phyloP scores from a whole-genome alignment of 352 stramenopile genomes.

The Halophytophthora polymorphica region DNA sequence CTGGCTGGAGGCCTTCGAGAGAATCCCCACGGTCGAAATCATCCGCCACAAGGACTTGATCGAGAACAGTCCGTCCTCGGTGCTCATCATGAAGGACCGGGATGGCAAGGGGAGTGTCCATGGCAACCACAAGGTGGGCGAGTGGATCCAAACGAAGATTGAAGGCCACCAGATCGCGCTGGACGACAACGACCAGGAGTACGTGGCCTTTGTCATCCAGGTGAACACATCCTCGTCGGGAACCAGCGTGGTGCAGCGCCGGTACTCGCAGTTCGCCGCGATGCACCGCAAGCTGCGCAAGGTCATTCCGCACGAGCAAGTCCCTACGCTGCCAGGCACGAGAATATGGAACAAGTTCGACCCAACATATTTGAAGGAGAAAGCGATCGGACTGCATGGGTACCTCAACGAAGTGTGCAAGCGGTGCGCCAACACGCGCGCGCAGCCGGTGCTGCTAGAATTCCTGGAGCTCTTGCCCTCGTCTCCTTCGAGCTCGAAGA shows the following conservation, averaged over 20 bases:
- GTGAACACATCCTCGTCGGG: constrained; percentile 61
- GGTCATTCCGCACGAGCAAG: constrained; percentile 75
- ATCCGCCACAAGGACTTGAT: constrained; percentile 71
- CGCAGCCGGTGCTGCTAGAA: constrained; percentile 55
- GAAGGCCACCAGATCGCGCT: constrained; percentile 65
- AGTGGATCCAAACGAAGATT: constrained; percentile 82
- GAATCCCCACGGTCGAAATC: constrained; percentile 54
- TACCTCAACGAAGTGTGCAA: constrained; percentile 78
- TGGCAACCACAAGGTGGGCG: constrained; percentile 14
- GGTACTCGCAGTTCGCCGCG: constrained; percentile 77
- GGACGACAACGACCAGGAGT: constrained; percentile 72
- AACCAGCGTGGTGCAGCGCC: constrained; percentile 69
- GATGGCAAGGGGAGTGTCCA: constrained; percentile 20
- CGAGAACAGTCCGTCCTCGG: constrained; percentile 76
- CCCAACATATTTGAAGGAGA: constrained; percentile 75
- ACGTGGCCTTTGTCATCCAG: constrained; percentile 77
- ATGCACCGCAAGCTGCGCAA: constrained; percentile 75
- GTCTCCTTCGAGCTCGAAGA: constrained; percentile 6
- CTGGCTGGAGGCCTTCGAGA: constrained; percentile 62
- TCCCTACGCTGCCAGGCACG: constrained; percentile 63
- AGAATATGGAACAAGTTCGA: constrained; percentile 87
- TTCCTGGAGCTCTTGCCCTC: constrained; percentile 53
- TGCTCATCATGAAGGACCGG: constrained; percentile 62
- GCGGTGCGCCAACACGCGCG: constrained; percentile 66
- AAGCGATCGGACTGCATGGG: constrained; percentile 62